Conservation (phyloP, 345 rosid genomes). For the Salix udensis region DNA sequence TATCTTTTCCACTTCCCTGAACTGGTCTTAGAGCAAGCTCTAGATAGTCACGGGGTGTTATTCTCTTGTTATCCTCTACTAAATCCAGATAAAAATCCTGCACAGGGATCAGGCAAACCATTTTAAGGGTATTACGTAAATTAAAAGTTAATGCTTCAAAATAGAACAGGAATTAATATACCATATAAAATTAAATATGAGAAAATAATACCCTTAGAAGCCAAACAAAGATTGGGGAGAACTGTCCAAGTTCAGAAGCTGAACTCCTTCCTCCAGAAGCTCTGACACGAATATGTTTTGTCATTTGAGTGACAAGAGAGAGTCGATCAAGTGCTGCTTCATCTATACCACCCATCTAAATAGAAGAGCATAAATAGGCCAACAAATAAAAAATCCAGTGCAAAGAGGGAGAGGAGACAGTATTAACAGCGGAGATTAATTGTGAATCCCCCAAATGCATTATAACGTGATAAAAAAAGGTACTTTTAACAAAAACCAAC, state of each 20-base stretch:
- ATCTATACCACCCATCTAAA: conserved; percentile 94
- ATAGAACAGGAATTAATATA: not conserved
- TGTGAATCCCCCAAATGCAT: not conserved
- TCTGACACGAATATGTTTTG: conserved; percentile 91
- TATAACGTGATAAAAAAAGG: not conserved
- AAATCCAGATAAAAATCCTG: conserved; percentile 95
- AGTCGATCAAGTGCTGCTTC: conserved; percentile 95
- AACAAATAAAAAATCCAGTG: not conserved
- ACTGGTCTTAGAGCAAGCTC: conserved; percentile 88
- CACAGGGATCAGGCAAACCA: not conserved
- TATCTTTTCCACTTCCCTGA: conserved; percentile 75
- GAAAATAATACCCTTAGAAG: conserved; percentile 69
- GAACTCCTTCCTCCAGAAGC: conserved; percentile 76
- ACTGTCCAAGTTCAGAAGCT: conserved; percentile 86
- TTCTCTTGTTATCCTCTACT: conserved; percentile 74
- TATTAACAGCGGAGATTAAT: not conserved
- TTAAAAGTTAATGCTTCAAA: not conserved
- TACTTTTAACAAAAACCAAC: not conserved
- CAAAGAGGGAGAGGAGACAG: not conserved
- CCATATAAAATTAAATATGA: not conserved
- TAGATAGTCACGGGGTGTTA: conserved; percentile 90
- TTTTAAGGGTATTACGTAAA: not conserved
- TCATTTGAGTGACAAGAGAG: conserved; percentile 96
- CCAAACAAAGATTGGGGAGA: conserved; percentile 98
- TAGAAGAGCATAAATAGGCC: not conserved